phyloP scores from a whole-genome alignment of 345 rosid genomes.

The Arabis hirsuta region DNA sequence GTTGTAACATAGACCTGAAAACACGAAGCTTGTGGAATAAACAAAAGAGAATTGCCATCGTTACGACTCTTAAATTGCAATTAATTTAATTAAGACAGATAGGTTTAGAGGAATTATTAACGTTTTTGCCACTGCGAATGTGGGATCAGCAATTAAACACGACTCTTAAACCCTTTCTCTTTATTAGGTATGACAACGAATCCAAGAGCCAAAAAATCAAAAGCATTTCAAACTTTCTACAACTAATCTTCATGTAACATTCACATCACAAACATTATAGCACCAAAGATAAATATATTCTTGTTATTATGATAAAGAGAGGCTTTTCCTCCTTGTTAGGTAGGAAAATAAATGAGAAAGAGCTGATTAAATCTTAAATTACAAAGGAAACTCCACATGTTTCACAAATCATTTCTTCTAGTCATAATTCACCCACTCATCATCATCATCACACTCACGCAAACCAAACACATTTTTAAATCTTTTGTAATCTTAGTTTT shows the following conservation, averaged over 20 bases:
- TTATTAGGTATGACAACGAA: conserved; percentile 34
- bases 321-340: conserved; percentile 8
- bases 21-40: no score
- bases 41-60: conserved; percentile 14
- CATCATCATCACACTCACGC: no score
- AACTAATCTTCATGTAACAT: no score
- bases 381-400: not conserved
- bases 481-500: not conserved
- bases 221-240: not conserved
- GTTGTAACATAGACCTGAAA: conserved; percentile 4
- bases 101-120: conserved; percentile 11
- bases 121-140: not conserved
- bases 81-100: conserved; percentile 1
- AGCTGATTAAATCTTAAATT: not conserved
- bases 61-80: conserved; percentile 22
- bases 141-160: conserved; percentile 6
- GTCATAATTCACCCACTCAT: conserved; percentile 3
- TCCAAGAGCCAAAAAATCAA: conserved; percentile 10
- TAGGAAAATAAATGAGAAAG: not conserved
- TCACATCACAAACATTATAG: no score
- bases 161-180: conserved; percentile 18
- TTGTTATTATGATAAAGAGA: not conserved
- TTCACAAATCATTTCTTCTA: conserved; percentile 13
- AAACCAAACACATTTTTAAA: conserved; percentile 4
- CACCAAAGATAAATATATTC: no score